These are phyloP conservation scores for Lithocarpus polystachyus DNA, from an alignment of 306 rosid genomes.

Conservation along the genomic window DNA sequence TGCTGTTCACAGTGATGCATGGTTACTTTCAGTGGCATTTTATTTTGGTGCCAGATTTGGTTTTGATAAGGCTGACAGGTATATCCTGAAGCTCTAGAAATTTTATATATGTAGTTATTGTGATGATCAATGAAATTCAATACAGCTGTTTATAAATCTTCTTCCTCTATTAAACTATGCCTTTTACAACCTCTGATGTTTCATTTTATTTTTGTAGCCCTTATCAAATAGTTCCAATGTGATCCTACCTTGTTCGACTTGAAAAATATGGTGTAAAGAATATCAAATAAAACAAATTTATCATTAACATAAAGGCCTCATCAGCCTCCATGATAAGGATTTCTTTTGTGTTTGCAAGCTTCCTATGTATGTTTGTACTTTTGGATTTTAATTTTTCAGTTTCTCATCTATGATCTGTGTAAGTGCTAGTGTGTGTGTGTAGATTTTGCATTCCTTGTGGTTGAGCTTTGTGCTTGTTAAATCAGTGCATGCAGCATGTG, in stretches of 20 bases:
- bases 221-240: background rate
- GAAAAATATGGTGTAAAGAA: background rate
- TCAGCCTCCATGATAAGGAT: background rate
- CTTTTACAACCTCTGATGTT: background rate
- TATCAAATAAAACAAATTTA: background rate
- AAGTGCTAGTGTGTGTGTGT: background rate
- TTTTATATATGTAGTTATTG: background rate
- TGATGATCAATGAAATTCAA: background rate
- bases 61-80: conserved; percentile 53
- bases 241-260: background rate
- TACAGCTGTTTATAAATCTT: background rate
- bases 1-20: conserved; percentile 48
- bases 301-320: background rate
- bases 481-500: background rate
- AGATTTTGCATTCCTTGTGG: background rate
- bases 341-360: background rate
- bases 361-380: background rate
- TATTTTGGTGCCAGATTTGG: conserved; percentile 53
- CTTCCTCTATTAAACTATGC: background rate
- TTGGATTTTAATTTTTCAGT: background rate
- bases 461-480: background rate
- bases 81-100: background rate
- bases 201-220: background rate
- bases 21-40: conserved; percentile 53
- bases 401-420: background rate